phyloP scores from a whole-genome alignment of 768 basidiomycete genomes.

The Cyclocybe aegerita region DNA sequence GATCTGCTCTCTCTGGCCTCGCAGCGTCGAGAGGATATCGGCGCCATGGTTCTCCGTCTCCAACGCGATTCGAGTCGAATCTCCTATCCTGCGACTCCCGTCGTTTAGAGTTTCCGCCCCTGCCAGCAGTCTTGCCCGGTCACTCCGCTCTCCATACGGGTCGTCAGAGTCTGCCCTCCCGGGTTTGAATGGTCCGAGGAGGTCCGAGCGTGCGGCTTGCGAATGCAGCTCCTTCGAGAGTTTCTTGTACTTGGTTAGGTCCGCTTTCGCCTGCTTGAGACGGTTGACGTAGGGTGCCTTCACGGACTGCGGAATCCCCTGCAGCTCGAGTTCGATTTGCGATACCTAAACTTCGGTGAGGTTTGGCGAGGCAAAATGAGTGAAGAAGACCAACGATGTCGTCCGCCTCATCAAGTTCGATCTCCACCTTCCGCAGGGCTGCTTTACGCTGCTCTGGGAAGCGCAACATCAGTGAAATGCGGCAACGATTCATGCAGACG shows the following conservation, averaged over 20 bases:
- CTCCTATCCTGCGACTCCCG: conserved; percentile 69
- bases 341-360: conserved; percentile 57
- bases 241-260: conserved; percentile 76
- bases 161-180: conserved; percentile 55
- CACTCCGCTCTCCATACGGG: conserved; percentile 63
- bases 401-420: conserved; percentile 92
- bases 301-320: conserved; percentile 86
- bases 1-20: conserved; percentile 87
- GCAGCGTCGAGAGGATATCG: conserved; percentile 78
- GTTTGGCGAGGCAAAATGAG: neutral
- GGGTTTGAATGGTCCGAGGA: conserved; percentile 34
- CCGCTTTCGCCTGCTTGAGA: conserved; percentile 67
- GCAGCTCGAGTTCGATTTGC: conserved; percentile 93
- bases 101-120: conserved; percentile 76
- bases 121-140: conserved; percentile 68
- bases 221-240: conserved; percentile 70
- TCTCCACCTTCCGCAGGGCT: conserved; percentile 74
- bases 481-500: conserved; percentile 12
- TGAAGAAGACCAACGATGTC: conserved; percentile 67
- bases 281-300: conserved; percentile 65
- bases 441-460: conserved; percentile 77
- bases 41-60: conserved; percentile 92
- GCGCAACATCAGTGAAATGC: neutral
- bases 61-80: conserved; percentile 84
- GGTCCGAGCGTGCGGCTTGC: conserved; percentile 65